Percentiles rank a stretch among this genome's conserved stretches.
phyloP scores from a whole-genome alignment of 1,139 yeast species.

The Nakaseomyces uthaithaninus region DNA sequence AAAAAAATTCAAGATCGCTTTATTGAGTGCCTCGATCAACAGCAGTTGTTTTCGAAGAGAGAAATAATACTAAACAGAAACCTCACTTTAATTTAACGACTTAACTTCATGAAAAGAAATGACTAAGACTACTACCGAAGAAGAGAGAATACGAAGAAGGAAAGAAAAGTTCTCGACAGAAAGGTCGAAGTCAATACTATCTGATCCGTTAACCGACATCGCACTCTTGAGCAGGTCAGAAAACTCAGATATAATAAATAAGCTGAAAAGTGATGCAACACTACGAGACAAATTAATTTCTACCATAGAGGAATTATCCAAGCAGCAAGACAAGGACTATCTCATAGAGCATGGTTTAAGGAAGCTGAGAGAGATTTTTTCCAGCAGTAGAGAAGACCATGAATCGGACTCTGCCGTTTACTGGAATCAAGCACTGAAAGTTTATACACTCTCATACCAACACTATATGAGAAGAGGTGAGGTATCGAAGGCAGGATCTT shows the following conservation, averaged over 20 bases:
- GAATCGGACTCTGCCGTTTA: conserved; percentile 8
- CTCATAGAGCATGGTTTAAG: conserved; percentile 18
- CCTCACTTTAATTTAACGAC: too few relatives aligned
- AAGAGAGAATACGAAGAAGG: conserved; percentile 11
- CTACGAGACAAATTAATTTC: background rate
- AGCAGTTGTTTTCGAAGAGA: too few relatives aligned
- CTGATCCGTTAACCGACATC: conserved; percentile 16
- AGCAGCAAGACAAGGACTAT: conserved; percentile 3
- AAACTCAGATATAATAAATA: background rate
- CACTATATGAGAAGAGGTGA: conserved; percentile 11
- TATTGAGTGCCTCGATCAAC: too few relatives aligned
- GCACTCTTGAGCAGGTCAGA: conserved; percentile 17
- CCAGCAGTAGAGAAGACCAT: conserved; percentile 11
- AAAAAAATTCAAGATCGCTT: too few relatives aligned
- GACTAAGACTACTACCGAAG: background rate
- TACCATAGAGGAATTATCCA: background rate
- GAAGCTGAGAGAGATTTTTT: conserved; percentile 19
- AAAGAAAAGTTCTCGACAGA: conserved; percentile 16
- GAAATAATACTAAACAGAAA: too few relatives aligned
- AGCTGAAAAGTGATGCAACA: background rate
- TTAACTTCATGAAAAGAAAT: too few relatives aligned
- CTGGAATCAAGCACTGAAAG: conserved; percentile 10
- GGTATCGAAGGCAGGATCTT: conserved; percentile 7
- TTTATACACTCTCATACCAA: conserved; percentile 14
- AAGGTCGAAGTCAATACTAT: conserved; percentile 12